Evolutionary conservation across 2,329 filamentous ascomycete species (phyloP).

Genomic region (Hortaea sp.): DNA sequence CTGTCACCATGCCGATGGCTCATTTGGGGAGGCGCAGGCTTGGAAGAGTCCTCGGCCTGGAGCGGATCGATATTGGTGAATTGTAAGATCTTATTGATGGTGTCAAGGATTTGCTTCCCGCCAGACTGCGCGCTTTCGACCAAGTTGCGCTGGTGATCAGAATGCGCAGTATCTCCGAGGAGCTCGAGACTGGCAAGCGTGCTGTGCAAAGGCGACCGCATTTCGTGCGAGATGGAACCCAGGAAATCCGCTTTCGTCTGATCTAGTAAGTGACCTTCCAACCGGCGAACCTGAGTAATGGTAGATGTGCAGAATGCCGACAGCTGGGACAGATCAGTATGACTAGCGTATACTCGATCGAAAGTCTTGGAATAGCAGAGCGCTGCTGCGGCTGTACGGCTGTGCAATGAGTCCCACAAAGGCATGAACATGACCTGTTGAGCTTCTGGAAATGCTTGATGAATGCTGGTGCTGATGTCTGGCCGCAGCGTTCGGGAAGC

Average conservation of each 20-base stretch:
- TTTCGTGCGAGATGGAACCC: slow-evolving; percentile 31
- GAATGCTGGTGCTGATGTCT: too few species aligned
- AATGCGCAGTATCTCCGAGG: slow-evolving; percentile 33
- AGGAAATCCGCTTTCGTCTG: slow-evolving; percentile 29
- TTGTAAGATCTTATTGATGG: slow-evolving; percentile 32
- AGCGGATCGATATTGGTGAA: slow-evolving; percentile 28
- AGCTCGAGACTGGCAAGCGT: slow-evolving; percentile 29
- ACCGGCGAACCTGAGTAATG: slow-evolving; percentile 45
- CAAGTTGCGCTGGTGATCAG: slow-evolving; percentile 10
- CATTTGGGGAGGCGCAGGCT: too few species aligned
- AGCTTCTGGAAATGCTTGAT: slow-evolving; percentile 1
- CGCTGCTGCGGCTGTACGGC: background rate
- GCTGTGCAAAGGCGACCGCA: slow-evolving; percentile 17
- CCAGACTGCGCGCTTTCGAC: slow-evolving; percentile 22
- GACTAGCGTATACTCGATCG: background rate
- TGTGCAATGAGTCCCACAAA: slow-evolving; percentile 1
- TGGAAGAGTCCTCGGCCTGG: too few species aligned
- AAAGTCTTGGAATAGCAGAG: background rate
- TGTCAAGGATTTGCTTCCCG: slow-evolving; percentile 30
- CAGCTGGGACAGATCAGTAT: background rate
- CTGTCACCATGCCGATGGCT: too few species aligned
- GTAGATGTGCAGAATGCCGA: slow-evolving; percentile 43
- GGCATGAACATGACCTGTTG: slow-evolving; percentile 5
- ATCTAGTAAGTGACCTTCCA: slow-evolving; percentile 39
- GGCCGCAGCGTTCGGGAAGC: too few species aligned